These are phyloP conservation scores for Penicillium pulvis DNA, from an alignment of 495 filamentous ascomycete genomes.

Conservation along the genomic window DNA sequence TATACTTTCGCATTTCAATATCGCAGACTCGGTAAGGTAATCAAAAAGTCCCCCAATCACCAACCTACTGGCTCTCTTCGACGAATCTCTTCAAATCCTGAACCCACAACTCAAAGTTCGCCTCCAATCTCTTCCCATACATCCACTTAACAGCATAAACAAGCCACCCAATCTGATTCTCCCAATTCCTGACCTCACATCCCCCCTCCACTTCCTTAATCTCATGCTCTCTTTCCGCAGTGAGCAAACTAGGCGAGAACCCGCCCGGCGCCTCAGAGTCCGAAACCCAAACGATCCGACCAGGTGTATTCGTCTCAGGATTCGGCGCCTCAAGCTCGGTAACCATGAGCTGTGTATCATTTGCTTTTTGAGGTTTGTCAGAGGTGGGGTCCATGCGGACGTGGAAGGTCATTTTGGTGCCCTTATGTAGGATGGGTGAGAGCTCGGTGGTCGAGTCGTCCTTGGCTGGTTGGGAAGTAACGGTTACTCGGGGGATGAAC, in stretches of 20 bases:
- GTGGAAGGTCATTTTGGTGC: slow-evolving; percentile 44
- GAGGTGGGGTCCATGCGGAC: slow-evolving; percentile 45
- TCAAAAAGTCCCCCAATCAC: no score
- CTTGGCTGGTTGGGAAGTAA: slow-evolving; percentile 36
- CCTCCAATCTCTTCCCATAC: slow-evolving; percentile 34
- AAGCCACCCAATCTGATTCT: slow-evolving; percentile 40
- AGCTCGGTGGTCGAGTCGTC: slow-evolving; percentile 7
- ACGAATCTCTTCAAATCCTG: slow-evolving; percentile 40
- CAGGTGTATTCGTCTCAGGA: slow-evolving; percentile 16
- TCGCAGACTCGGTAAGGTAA: no score
- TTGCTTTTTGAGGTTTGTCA: slow-evolving; percentile 28
- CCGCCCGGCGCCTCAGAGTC: slow-evolving; percentile 32
- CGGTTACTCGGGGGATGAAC: slow-evolving; percentile 45
- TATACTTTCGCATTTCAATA: no score
- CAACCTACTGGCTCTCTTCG: slow-evolving; percentile 16
- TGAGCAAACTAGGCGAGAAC: slow-evolving; percentile 32
- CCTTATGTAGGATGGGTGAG: slow-evolving; percentile 35
- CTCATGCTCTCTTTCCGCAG: slow-evolving; percentile 45
- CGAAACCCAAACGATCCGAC: slow-evolving; percentile 41
- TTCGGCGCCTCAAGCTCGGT: slow-evolving; percentile 35
- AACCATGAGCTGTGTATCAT: slow-evolving; percentile 29
- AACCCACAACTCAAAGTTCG: slow-evolving; percentile 44
- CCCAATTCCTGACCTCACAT: slow-evolving; percentile 48
- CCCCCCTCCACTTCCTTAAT: slow-evolving; percentile 30
- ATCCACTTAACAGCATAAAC: slow-evolving; percentile 44